Evolutionary conservation across 257 asterid species (phyloP), one percentile per base, ranked within the genome.

Genomic region (Osmanthus fragrans): DNA sequence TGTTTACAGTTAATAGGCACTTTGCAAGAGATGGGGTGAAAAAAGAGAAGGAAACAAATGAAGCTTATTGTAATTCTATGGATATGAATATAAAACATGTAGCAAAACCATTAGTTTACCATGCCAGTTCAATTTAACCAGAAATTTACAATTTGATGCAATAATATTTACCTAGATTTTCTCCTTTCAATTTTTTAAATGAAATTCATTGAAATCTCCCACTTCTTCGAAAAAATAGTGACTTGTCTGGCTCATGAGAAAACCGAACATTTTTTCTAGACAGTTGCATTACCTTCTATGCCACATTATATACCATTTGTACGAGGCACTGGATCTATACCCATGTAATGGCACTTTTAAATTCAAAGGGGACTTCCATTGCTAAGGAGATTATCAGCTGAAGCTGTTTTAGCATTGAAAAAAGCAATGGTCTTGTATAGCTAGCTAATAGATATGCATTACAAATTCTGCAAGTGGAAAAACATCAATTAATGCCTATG

Each of bases 1-100:
- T 73, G 80, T 77, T 49, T 2, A 32, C 34, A 32, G 34, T 32
- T 32, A 76, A 70, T 16, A 36, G 36, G 39, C 34, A 72, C 76
- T 73, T 82, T 58, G 79, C 66, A 60, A 68, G 54, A 76, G 42
- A 66, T 70, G 29, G 32, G 18, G 76, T 58, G 16, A 32, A 32
- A 75, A 64, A 70, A 83, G 27, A 37, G 73, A 70, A 34, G 40
- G 51, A 73, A 65, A 25, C 33, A 65, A 72, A 66, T 23, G 65
- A 29, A 70, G 78, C n/a, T 42, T 58, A 70, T 33, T 27, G 40
- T 40, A 49, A 70, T 37, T 72, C 29, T 49, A 60, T 21, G 33
- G 32, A 60, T 21, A 65, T 30, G 15, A 32, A n/a, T 60, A 72
- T 71, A 76, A 40, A 63, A 72, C 21, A 0, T 23, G 42, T 72